Evolutionary conservation across 441 rosid species (phyloP).

Genomic region (Euphorbia celastroides): DNA sequence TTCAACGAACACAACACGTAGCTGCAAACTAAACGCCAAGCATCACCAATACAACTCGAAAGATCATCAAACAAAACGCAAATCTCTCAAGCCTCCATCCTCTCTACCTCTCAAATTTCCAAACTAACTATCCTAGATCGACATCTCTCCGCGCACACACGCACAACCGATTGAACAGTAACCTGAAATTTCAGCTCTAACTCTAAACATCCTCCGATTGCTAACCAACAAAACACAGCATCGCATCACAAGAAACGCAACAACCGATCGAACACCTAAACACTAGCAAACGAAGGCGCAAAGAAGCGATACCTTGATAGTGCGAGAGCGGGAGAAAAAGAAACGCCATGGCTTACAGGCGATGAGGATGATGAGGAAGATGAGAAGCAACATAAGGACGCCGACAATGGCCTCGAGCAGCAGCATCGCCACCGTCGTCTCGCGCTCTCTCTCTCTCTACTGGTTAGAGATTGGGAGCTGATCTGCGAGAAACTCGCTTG

Average conservation of each 20-base stretch:
- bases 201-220: neutral
- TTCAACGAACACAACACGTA: too few species aligned
- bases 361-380: conserved; percentile 56
- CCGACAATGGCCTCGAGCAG: conserved; percentile 43
- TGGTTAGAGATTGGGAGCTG: conserved; percentile 34
- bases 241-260: neutral
- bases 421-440: conserved; percentile 51
- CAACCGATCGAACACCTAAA: conserved; percentile 5
- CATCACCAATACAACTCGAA: too few species aligned
- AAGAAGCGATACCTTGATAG: too few species aligned
- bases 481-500: conserved; percentile 36
- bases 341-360: conserved; percentile 92
- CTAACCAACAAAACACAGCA: neutral
- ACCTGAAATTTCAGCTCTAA: neutral
- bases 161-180: neutral
- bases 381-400: conserved; percentile 56
- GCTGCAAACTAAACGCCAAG: too few species aligned
- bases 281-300: neutral
- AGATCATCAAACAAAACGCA: too few species aligned
- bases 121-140: neutral
- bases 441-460: conserved; percentile 20
- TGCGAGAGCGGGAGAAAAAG: conserved; percentile 10
- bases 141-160: too few species aligned
- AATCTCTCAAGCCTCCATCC: neutral
- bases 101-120: neutral